Conservation (phyloP, 2,329 filamentous ascomycete genomes). For the Claviceps pusilla region DNA sequence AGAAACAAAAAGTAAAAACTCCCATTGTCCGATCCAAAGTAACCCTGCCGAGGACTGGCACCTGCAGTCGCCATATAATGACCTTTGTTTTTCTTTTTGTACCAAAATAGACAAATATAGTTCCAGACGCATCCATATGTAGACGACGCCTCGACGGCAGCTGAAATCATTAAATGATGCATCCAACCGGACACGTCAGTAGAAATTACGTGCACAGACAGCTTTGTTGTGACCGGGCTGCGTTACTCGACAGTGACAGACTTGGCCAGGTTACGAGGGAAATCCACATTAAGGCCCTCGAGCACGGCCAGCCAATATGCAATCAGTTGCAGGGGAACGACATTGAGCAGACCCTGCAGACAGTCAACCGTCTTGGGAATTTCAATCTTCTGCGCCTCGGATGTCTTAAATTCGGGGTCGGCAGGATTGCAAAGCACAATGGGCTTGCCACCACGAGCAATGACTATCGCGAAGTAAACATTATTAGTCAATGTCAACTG, state of each 20-base stretch:
- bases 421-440: constrained; percentile 95
- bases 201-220: background rate
- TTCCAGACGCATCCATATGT: background rate
- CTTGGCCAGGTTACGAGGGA: constrained; percentile 97
- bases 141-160: constrained; percentile 1
- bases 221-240: background rate
- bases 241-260: constrained; percentile 93
- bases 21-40: constrained; percentile 7
- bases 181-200: constrained; percentile 5
- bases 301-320: constrained; percentile 97
- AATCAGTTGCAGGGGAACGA: constrained; percentile 93
- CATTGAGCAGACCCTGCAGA: constrained; percentile 92
- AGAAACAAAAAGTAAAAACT: constrained; percentile 7
- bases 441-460: constrained; percentile 86
- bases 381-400: constrained; percentile 91
- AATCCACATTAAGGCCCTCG: constrained; percentile 93
- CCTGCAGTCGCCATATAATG: background rate
- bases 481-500: background rate
- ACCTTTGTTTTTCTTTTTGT: background rate
- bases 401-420: constrained; percentile 77
- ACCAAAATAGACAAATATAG: background rate
- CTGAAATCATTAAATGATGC: constrained; percentile 1
- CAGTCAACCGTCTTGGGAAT: constrained; percentile 90
- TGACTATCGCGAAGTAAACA: constrained; percentile 45
- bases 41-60: constrained; percentile 1